Evolutionary conservation across 371 early-diverging fungal genomes (phyloP).

Genomic region (Dinochytrium kinnereticum): DNA sequence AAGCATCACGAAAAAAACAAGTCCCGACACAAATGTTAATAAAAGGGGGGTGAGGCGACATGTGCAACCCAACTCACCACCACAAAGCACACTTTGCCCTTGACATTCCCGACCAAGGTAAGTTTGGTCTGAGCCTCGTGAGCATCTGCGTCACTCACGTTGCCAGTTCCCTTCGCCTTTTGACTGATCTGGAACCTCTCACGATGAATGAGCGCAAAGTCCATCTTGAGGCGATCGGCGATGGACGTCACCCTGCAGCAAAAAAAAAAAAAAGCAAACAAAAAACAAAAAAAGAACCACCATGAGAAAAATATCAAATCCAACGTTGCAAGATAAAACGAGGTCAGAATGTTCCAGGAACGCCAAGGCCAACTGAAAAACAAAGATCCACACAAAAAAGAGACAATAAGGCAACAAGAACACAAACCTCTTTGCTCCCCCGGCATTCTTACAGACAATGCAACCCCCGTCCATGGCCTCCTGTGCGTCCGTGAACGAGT

Average conservation of each 20-base stretch:
- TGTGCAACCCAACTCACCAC: constrained; percentile 86
- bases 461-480: constrained; percentile 62
- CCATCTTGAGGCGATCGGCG: constrained; percentile 90
- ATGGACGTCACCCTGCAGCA: constrained; percentile 94
- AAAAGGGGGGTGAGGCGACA: too few relatives aligned
- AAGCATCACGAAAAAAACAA: constrained; percentile 75
- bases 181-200: constrained; percentile 44
- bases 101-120: constrained; percentile 91
- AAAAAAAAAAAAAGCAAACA: too few relatives aligned
- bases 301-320: too few relatives aligned
- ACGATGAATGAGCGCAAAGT: constrained; percentile 94
- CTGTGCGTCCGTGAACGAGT: not conserved
- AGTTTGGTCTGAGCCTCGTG: constrained; percentile 32
- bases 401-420: too few relatives aligned
- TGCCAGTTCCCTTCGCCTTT: constrained; percentile 16
- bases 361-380: too few relatives aligned
- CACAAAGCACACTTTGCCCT: constrained; percentile 84
- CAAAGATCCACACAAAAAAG: too few relatives aligned
- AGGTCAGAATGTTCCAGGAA: too few relatives aligned
- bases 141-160: constrained; percentile 7
- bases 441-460: constrained; percentile 96
- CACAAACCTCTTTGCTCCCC: constrained; percentile 89
- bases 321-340: too few relatives aligned
- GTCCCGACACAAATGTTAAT: constrained; percentile 81
- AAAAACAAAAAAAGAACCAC: too few relatives aligned